A percentile compares a stretch with the other conserved stretches of the same genome.
Evolutionary conservation across 2,329 filamentous ascomycete genomes (phyloP).

Genomic region (Penicillium concentricum): DNA sequence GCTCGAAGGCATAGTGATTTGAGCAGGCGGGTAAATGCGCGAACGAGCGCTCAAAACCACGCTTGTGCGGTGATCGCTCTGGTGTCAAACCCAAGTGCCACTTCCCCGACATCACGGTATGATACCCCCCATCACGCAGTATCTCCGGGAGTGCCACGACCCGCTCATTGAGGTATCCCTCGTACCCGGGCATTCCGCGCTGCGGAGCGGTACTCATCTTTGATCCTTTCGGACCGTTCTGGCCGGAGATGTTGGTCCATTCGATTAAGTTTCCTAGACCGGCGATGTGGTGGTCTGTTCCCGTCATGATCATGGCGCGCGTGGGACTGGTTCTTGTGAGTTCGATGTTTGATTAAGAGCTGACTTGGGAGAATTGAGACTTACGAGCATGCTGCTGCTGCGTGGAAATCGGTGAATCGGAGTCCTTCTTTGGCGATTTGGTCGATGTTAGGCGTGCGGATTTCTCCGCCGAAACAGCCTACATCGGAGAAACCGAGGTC

Average conservation of each 20-base stretch:
- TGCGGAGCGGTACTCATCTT: slow-evolving; percentile 55
- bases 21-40: slow-evolving; percentile 61
- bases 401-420: slow-evolving; percentile 64
- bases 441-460: slow-evolving; percentile 60
- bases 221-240: slow-evolving; percentile 53
- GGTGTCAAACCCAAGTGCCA: slow-evolving; percentile 63
- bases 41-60: slow-evolving; percentile 61
- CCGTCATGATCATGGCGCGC: slow-evolving; percentile 65
- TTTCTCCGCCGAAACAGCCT: slow-evolving; percentile 60
- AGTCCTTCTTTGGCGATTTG: slow-evolving; percentile 54
- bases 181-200: slow-evolving; percentile 60
- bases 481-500: slow-evolving; percentile 62
- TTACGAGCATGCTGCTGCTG: slow-evolving; percentile 61
- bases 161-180: slow-evolving; percentile 62
- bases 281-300: slow-evolving; percentile 58
- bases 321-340: slow-evolving; percentile 45
- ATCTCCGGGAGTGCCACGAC: slow-evolving; percentile 61
- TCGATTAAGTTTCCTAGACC: slow-evolving; percentile 60
- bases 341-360: neutral
- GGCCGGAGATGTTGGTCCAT: slow-evolving; percentile 56
- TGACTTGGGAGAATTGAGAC: slow-evolving; percentile 20
- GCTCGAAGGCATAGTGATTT: slow-evolving; percentile 59
- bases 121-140: slow-evolving; percentile 58
- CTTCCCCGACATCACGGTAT: slow-evolving; percentile 62
- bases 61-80: slow-evolving; percentile 54